These are phyloP conservation scores for Penicillium simplicissimum DNA, from an alignment of 495 filamentous ascomycete species.

Conservation along the genomic window DNA sequence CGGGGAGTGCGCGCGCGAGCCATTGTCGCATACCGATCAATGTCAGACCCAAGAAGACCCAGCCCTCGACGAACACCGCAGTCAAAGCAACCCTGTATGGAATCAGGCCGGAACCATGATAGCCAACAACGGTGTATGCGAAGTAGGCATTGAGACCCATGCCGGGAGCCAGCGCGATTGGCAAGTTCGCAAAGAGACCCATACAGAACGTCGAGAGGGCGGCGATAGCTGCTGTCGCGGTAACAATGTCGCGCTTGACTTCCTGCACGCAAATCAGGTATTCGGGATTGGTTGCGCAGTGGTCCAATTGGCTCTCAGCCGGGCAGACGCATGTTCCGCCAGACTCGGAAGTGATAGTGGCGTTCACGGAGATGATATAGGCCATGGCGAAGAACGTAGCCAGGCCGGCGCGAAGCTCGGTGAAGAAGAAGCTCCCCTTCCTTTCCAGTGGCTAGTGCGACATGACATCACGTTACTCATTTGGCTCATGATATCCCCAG, in stretches of 20 bases:
- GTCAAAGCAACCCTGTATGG: constrained; percentile 71
- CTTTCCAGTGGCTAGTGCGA: constrained; percentile 55
- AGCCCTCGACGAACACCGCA: constrained; percentile 81
- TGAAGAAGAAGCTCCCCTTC: constrained; percentile 75
- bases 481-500: not conserved
- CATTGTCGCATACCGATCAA: constrained; percentile 78
- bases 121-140: constrained; percentile 77
- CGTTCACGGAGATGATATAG: constrained; percentile 77
- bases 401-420: constrained; percentile 74
- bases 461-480: not conserved
- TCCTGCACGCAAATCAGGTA: constrained; percentile 66
- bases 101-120: constrained; percentile 64
- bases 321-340: constrained; percentile 79
- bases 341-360: constrained; percentile 61
- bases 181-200: constrained; percentile 70
- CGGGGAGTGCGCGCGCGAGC: constrained; percentile 75
- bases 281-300: constrained; percentile 55
- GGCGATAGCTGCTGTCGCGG: constrained; percentile 77
- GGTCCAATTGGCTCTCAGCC: constrained; percentile 41
- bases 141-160: constrained; percentile 89
- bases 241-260: constrained; percentile 73
- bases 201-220: constrained; percentile 70
- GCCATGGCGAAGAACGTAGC: constrained; percentile 89
- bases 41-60: constrained; percentile 67
- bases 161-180: constrained; percentile 75